Evolutionary conservation across 768 basidiomycete genomes (phyloP), one percentile per base, ranked within the genome.

Genomic region (Leccinum pellstonianum): DNA sequence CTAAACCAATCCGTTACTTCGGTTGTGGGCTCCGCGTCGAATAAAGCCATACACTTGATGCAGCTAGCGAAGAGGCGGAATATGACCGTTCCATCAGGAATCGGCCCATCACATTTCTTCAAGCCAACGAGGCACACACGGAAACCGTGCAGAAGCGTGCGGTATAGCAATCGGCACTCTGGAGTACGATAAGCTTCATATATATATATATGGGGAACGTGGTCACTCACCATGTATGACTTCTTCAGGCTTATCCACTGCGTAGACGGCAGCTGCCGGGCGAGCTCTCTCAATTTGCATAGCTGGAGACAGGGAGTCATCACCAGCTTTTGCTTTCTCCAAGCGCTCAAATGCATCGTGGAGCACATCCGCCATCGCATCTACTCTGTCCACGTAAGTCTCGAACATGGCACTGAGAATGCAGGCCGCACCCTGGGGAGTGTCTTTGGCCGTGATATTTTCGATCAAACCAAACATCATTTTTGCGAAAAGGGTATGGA

Each of bases 401-500:
- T 94, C 87, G 54, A 97, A 83, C 73, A 98, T 86, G 38, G 85
- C 81, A 25, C 78, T 76, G 7, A 98, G 77, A n/a, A 94, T 78
- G 56, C 81, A 80, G 3, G 84, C 81, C 10, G 92, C 87, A 51
- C 85, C 87, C 56, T 83, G 80, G 23, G 83, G 77, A 1, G 86
- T 85, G 53, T 88, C 90, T 73, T 96, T 95, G 31, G 81, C 76
- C 19, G 89, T 76, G 46, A 98, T 87, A 50, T 86, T 83, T 57
- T 98, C 97, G 47, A 91, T 83, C 52, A 97, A 81, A 62, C 90
- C 91, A 68, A 94, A 90, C 72, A 98, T 87, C 77, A 97, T 87
- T 74, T 98, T 98, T 54, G 90, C 89, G 63, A 91, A 93, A 70
- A 98, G 81, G 12, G 91, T 92, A 68, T 98, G 95, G 35, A 95